Evolutionary conservation across 1,139 yeast genomes (phyloP).

Genomic region (Nadsonia starkeyi-henricii): DNA sequence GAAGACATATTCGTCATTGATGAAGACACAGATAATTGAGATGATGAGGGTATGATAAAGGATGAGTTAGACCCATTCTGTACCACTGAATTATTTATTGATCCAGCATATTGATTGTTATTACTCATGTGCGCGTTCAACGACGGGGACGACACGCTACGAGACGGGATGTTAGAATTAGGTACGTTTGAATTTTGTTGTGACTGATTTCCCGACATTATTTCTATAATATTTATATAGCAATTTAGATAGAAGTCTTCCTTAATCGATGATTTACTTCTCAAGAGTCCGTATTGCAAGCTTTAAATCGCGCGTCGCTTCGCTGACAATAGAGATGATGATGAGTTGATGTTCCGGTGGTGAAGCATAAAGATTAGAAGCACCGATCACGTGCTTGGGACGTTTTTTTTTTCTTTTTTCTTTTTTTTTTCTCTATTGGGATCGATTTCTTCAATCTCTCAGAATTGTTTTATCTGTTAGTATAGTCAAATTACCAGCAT

Average conservation of each 20-base stretch:
- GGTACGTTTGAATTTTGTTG: background rate
- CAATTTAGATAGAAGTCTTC: no score
- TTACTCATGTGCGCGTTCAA: background rate
- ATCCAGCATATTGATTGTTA: background rate
- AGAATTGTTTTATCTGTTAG: background rate
- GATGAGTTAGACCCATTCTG: background rate
- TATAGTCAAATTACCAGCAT: constrained; percentile 1
- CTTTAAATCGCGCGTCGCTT: no score
- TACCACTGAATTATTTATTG: background rate
- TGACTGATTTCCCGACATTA: background rate
- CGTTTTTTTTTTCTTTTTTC: constrained; percentile 3
- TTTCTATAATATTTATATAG: no score
- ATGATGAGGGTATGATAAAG: background rate
- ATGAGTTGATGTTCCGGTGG: no score
- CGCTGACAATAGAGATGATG: no score
- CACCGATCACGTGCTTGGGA: background rate
- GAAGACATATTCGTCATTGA: background rate
- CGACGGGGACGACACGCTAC: background rate
- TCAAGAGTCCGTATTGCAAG: no score
- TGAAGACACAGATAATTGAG: background rate
- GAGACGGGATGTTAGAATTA: background rate
- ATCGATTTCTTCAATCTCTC: background rate
- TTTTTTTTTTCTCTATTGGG: constrained; percentile 2
- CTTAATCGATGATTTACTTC: no score
- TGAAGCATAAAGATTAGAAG: background rate